A percentile compares a stretch with the other conserved stretches of the same genome.
Conservation (phyloP, 2,329 filamentous ascomycete species). For the Hymenoscyphus repandus region DNA sequence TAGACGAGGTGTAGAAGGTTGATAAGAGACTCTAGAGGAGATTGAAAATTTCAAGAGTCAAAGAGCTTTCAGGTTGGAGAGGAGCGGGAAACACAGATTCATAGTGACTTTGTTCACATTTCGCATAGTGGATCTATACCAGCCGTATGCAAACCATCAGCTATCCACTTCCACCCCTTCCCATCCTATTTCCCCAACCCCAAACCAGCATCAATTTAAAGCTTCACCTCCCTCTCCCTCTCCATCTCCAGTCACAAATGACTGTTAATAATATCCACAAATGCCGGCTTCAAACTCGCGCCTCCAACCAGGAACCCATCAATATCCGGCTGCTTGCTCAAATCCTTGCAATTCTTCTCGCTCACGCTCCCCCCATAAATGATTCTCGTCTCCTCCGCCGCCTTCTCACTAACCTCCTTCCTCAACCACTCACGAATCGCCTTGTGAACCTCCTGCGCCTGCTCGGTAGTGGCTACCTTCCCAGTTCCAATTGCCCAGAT, state of each 20-base stretch:
- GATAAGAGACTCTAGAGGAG: too few species aligned
- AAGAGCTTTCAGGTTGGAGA: too few species aligned
- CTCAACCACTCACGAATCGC: slow-evolving; percentile 88
- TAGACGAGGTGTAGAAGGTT: too few species aligned
- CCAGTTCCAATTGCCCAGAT: slow-evolving; percentile 96
- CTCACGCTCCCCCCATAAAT: slow-evolving; percentile 95
- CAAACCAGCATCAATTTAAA: slow-evolving; percentile 14
- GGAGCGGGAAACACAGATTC: not conserved
- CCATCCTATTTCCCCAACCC: too few species aligned
- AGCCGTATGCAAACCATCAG: not conserved
- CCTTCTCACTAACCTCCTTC: slow-evolving; percentile 66
- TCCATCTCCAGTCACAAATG: slow-evolving; percentile 30
- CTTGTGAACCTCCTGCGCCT: slow-evolving; percentile 91
- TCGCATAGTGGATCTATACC: not conserved
- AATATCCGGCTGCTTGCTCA: slow-evolving; percentile 89
- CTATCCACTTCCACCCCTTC: not conserved
- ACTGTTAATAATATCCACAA: slow-evolving; percentile 67
- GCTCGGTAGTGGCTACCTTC: slow-evolving; percentile 82
- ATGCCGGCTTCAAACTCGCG: slow-evolving; percentile 94
- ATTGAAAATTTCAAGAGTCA: too few species aligned
- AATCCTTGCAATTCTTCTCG: slow-evolving; percentile 96
- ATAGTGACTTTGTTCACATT: too few species aligned
- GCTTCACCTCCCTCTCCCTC: slow-evolving; percentile 3
- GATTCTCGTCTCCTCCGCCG: slow-evolving; percentile 82
- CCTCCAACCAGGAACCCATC: slow-evolving; percentile 97